These are phyloP conservation scores for Ceratocystis alfenasii DNA, from an alignment of 2,329 filamentous ascomycete genomes.

Conservation along the genomic window DNA sequence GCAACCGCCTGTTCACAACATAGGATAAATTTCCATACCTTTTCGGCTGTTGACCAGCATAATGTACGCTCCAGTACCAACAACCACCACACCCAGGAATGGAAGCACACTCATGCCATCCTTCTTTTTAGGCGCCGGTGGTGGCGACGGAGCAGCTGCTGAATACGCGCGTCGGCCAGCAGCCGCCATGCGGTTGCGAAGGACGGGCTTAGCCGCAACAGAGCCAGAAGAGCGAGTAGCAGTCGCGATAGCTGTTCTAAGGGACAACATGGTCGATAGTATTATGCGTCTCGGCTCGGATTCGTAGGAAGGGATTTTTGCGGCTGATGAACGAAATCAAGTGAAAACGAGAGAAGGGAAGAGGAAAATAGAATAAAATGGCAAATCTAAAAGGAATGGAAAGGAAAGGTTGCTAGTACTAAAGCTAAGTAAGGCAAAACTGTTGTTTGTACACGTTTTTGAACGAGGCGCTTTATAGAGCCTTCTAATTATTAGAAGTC, in stretches of 20 bases:
- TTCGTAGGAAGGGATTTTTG: not conserved
- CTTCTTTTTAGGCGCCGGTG: slow-evolving; percentile 13
- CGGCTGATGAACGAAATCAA: too few species aligned
- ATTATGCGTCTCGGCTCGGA: not conserved
- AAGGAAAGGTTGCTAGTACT: not conserved
- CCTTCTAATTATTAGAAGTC: not conserved
- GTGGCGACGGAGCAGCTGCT: not conserved
- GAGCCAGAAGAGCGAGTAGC: not conserved
- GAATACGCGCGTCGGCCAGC: slow-evolving; percentile 22
- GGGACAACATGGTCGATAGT: not conserved
- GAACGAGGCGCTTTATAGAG: not conserved
- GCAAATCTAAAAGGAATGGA: not conserved
- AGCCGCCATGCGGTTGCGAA: not conserved
- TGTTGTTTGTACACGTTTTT: too few species aligned
- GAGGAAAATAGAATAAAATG: not conserved
- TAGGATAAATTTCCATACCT: slow-evolving; percentile 29
- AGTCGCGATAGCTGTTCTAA: slow-evolving; percentile 9
- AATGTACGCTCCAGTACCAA: slow-evolving; percentile 35
- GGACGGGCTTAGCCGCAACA: not conserved
- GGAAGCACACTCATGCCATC: slow-evolving; percentile 21
- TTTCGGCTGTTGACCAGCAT: slow-evolving; percentile 39
- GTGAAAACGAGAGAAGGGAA: too few species aligned
- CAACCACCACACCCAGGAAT: slow-evolving; percentile 18
- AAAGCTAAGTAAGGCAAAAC: not conserved
- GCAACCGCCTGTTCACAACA: too few species aligned